phyloP scores from a whole-genome alignment of 2,329 filamentous ascomycete species.

The Exophiala viscosa region DNA sequence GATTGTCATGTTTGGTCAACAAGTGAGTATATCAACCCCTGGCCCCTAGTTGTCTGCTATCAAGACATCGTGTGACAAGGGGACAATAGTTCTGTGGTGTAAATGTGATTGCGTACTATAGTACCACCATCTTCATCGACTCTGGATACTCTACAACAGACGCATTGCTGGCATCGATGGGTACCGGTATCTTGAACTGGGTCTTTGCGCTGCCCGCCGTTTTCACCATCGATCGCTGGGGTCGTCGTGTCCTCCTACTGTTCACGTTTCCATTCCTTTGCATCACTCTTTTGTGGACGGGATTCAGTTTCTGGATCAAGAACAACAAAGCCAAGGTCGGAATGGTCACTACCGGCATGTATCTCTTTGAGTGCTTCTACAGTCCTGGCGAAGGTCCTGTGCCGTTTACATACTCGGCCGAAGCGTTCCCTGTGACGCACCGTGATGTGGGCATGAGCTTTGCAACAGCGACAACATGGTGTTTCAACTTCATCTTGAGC shows the following conservation, averaged over 20 bases:
- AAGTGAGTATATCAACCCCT: slow-evolving; percentile 33
- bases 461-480: slow-evolving; percentile 54
- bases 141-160: slow-evolving; percentile 50
- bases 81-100: slow-evolving; percentile 44
- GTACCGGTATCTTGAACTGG: slow-evolving; percentile 64
- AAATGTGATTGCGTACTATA: slow-evolving; percentile 61
- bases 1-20: slow-evolving; percentile 67
- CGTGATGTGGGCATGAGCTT: slow-evolving; percentile 61
- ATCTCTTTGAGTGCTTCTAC: slow-evolving; percentile 46
- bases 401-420: slow-evolving; percentile 63
- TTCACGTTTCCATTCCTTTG: slow-evolving; percentile 61
- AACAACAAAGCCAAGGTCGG: slow-evolving; percentile 35
- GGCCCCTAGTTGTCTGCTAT: slow-evolving; percentile 38
- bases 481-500: slow-evolving; percentile 53
- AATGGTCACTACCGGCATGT: slow-evolving; percentile 42
- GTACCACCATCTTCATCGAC: slow-evolving; percentile 59
- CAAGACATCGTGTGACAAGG: slow-evolving; percentile 30
- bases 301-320: slow-evolving; percentile 50
- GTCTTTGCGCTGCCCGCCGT: slow-evolving; percentile 62
- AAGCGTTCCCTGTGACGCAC: slow-evolving; percentile 58
- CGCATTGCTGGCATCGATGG: slow-evolving; percentile 59
- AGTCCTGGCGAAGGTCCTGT: slow-evolving; percentile 59
- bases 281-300: slow-evolving; percentile 46
- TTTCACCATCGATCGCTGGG: slow-evolving; percentile 64
- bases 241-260: slow-evolving; percentile 59